Percentiles rank a stretch among this genome's conserved stretches.
phyloP scores from a whole-genome alignment of 176 grass and related monocot species.

The Phyllostachys edulis region DNA sequence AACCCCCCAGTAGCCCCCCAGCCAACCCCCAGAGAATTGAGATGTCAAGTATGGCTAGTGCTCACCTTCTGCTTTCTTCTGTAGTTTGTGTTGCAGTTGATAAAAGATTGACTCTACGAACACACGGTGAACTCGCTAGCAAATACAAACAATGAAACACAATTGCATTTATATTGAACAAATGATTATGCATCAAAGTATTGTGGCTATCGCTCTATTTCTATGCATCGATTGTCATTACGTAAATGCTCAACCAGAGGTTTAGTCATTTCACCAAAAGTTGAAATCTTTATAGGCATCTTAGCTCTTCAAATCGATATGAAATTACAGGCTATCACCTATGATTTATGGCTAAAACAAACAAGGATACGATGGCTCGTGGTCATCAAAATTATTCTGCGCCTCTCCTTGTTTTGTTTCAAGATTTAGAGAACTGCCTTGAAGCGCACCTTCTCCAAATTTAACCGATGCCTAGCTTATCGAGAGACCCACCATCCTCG shows the following conservation, averaged over 20 bases:
- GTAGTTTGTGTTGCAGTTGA: background rate
- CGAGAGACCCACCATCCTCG: slow-evolving; percentile 26
- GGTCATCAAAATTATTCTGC: slow-evolving; percentile 17
- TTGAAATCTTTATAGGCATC: background rate
- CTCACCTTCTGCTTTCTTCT: background rate
- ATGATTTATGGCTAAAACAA: background rate
- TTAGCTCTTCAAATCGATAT: background rate
- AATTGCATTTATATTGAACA: background rate
- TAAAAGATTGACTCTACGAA: background rate
- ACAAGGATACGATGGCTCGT: background rate
- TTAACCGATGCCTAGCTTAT: slow-evolving; percentile 37
- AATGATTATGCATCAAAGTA: background rate
- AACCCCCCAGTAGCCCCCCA: no score
- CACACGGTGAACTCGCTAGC: background rate
- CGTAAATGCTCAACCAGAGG: background rate
- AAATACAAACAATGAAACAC: background rate
- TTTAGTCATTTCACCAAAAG: background rate
- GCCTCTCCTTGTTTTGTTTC: slow-evolving; percentile 27
- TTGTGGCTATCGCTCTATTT: background rate
- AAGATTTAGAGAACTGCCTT: background rate
- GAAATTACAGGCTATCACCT: background rate
- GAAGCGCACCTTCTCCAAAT: slow-evolving; percentile 21
- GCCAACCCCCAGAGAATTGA: no score
- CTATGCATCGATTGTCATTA: background rate
- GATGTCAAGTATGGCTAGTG: background rate